Evolutionary conservation across 495 filamentous ascomycete species (phyloP).

Genomic region (Cryomyces minteri): DNA sequence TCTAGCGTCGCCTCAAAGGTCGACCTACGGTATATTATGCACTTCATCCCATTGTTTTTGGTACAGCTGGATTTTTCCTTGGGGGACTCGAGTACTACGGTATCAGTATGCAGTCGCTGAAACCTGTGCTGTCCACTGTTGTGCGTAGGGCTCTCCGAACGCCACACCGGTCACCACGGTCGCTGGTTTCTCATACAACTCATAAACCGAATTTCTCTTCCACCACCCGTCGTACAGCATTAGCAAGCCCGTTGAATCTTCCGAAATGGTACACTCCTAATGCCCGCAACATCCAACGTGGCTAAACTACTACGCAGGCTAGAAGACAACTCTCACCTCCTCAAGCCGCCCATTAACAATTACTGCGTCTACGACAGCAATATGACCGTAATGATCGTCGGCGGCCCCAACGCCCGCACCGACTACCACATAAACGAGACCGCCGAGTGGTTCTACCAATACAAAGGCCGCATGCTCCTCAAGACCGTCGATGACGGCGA

Average conservation of each 20-base stretch:
- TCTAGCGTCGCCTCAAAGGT: no score
- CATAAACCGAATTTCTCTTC: no score
- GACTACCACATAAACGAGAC: conserved; percentile 98
- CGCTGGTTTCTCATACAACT: neutral
- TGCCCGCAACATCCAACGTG: neutral
- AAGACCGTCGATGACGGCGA: conserved; percentile 55
- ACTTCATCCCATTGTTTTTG: no score
- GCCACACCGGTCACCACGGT: no score
- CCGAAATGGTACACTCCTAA: conserved; percentile 52
- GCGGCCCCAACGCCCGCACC: conserved; percentile 86
- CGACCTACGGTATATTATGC: no score
- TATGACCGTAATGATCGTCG: conserved; percentile 81
- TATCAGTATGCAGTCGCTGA: neutral
- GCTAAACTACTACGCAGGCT: conserved; percentile 38
- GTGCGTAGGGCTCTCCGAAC: neutral
- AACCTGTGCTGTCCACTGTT: neutral
- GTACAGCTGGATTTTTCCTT: no score
- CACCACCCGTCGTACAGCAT: neutral
- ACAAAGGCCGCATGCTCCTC: conserved; percentile 80
- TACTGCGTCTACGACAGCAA: conserved; percentile 81
- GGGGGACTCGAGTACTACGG: no score
- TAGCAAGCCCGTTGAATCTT: conserved; percentile 38
- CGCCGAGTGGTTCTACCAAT: conserved; percentile 95
- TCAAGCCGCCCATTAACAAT: conserved; percentile 93
- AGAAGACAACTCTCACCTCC: conserved; percentile 74